Conservation (phyloP, 371 early-diverging fungal species). For the Mortierella sp. region DNA sequence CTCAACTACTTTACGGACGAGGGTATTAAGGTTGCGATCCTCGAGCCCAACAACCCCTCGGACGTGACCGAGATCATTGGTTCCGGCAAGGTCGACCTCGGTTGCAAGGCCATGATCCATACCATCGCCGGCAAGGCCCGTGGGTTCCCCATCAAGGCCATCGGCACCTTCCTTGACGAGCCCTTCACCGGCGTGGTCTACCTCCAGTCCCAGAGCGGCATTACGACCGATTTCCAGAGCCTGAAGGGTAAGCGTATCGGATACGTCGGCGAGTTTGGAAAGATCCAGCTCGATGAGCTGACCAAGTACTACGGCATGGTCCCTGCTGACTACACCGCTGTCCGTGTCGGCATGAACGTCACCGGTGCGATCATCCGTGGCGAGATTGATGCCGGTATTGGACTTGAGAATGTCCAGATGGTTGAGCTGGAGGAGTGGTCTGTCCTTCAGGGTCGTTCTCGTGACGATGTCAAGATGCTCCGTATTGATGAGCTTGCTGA, state of each 20-base stretch:
- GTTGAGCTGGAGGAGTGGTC: constrained; percentile 80
- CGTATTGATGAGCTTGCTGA: constrained; percentile 78
- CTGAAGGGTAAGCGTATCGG: constrained; percentile 74
- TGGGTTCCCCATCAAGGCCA: constrained; percentile 76
- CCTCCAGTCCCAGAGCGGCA: constrained; percentile 66
- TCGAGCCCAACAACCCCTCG: constrained; percentile 76
- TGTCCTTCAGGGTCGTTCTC: constrained; percentile 64
- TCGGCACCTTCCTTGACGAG: constrained; percentile 77
- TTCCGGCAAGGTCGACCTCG: constrained; percentile 74
- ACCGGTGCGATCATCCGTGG: constrained; percentile 72
- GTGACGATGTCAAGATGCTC: constrained; percentile 72
- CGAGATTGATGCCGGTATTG: constrained; percentile 78
- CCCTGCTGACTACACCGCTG: constrained; percentile 70
- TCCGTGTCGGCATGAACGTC: constrained; percentile 81
- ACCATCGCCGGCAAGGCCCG: constrained; percentile 77
- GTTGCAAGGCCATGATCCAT: constrained; percentile 81
- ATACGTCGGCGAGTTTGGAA: constrained; percentile 78
- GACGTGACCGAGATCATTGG: constrained; percentile 79
- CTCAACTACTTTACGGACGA: constrained; percentile 71
- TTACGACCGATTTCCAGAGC: constrained; percentile 68
- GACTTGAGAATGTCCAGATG: constrained; percentile 79
- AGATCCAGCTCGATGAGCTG: constrained; percentile 76
- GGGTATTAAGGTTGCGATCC: constrained; percentile 74
- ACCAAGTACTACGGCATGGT: constrained; percentile 72
- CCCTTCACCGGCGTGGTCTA: constrained; percentile 79